Base-by-base conservation (phyloP, 2,329 filamentous ascomycete species). In the Phialocephala subalpina region DNA sequence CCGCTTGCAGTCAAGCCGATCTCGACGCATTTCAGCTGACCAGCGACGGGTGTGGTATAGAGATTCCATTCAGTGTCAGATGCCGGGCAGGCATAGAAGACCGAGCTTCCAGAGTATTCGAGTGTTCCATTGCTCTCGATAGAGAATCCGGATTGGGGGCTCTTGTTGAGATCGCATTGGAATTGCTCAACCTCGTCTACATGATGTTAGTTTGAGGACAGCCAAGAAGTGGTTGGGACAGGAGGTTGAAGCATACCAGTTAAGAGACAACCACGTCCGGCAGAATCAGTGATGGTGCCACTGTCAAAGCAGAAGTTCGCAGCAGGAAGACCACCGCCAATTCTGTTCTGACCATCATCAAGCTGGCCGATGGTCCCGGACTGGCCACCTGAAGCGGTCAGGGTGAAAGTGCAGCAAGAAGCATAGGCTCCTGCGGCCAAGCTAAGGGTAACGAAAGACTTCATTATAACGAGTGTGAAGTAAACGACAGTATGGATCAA, bases 21-120 rank as follows among this genome's bases (percentile, higher is more conserved):
- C 62, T 81, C 72, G 12, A 82, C 80, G 69, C 86, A 89, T 68
- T 85, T 82, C 68, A 77, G 42, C 75, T 84, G 74, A 69, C 78
- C 72, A 67, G 72, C 35, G 72, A 80, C 75, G 4, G 81, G 78
- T 42, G 75, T 67, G 11, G 77, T 77, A 76, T 89, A 89, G 67
- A 89, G 75, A 70, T 89, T 87, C 77, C 81, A 86, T 64, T 85
- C 83, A 49, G 81, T 81, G 29, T 81, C 73, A 63, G 85, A 82
- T 2, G 83, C 83, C 22, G 87, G 82, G 74, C 90, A 92, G 52
- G 87, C 83, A 73, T 84, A 87, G 76, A 91, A 91, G 33, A 78
- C 78, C 2, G 80, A 76, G 71, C 79, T 82, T 55, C 82, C 83
- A 22, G 62, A 63, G 76, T 83, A 86, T 1, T 80, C 79, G 22